These are phyloP conservation scores for Nicotiana tabacum DNA, from an alignment of 257 asterid genomes.

Conservation along the genomic window DNA sequence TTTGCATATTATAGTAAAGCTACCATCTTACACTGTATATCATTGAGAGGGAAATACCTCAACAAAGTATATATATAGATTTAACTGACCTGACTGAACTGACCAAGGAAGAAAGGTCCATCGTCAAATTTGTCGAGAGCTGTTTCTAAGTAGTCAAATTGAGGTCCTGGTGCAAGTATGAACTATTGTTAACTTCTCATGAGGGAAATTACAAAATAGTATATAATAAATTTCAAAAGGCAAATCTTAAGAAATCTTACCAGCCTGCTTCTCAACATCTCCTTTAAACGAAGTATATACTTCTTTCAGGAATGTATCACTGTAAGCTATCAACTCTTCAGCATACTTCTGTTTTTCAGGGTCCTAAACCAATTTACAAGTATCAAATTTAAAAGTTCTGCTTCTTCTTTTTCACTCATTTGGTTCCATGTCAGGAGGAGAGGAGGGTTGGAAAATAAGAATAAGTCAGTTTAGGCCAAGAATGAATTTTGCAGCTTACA, in stretches of 20 bases:
- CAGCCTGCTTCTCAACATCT: slow-evolving; percentile 38
- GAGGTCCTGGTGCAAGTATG: background rate
- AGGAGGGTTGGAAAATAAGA: too few relatives aligned
- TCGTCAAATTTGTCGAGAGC: slow-evolving; percentile 42
- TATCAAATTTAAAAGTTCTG: background rate
- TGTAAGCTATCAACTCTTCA: slow-evolving; percentile 50
- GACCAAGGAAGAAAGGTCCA: slow-evolving; percentile 69
- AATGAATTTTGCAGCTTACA: slow-evolving; percentile 21
- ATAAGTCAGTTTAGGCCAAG: too few relatives aligned
- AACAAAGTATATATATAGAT: background rate
- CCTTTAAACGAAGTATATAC: slow-evolving; percentile 31
- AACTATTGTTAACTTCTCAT: background rate
- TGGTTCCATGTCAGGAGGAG: background rate
- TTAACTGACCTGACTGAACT: slow-evolving; percentile 44
- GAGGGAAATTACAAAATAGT: background rate
- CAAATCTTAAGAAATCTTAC: slow-evolving; percentile 10
- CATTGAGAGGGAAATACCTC: background rate
- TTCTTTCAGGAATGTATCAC: slow-evolving; percentile 33
- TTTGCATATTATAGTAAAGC: background rate
- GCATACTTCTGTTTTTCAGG: slow-evolving; percentile 41
- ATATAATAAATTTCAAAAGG: background rate
- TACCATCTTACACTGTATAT: background rate
- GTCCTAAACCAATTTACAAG: slow-evolving; percentile 28
- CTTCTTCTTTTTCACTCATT: background rate
- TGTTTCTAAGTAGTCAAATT: slow-evolving; percentile 52